These are phyloP conservation scores for Colletotrichum sansevieriae DNA, from an alignment of 2,329 filamentous ascomycete genomes.

Conservation along the genomic window DNA sequence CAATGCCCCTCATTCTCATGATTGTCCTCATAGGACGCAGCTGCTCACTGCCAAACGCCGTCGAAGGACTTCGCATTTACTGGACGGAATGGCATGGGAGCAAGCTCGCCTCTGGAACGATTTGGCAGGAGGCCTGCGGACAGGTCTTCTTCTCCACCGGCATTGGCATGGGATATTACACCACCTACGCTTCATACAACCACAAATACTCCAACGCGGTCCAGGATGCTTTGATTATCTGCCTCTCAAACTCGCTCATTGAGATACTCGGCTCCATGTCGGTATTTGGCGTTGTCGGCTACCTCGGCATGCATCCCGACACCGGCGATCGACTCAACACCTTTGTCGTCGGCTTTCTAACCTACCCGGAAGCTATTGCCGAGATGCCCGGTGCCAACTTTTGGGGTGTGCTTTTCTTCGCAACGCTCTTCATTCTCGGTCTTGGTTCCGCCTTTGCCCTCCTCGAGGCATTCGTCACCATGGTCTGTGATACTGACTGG, in stretches of 20 bases:
- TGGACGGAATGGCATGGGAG: conserved; percentile 55
- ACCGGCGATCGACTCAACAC: conserved; percentile 56
- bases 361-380: conserved; percentile 63
- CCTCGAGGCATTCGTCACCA: conserved; percentile 63
- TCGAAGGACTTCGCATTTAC: conserved; percentile 60
- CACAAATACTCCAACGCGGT: conserved; percentile 65
- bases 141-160: conserved; percentile 55
- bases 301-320: conserved; percentile 49
- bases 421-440: conserved; percentile 66
- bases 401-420: conserved; percentile 66
- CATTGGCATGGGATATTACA: conserved; percentile 62
- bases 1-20: conserved; percentile 65
- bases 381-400: conserved; percentile 69
- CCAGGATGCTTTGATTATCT: conserved; percentile 66
- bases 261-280: conserved; percentile 59
- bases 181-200: conserved; percentile 68
- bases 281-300: conserved; percentile 66
- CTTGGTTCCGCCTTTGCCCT: conserved; percentile 67
- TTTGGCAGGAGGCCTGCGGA: conserved; percentile 68
- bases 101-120: conserved; percentile 59
- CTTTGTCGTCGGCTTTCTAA: conserved; percentile 67
- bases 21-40: conserved; percentile 64
- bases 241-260: conserved; percentile 64
- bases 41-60: conserved; percentile 63
- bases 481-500: conserved; percentile 59